phyloP scores from a whole-genome alignment of 345 rosid species.

The Conringia planisiliqua region DNA sequence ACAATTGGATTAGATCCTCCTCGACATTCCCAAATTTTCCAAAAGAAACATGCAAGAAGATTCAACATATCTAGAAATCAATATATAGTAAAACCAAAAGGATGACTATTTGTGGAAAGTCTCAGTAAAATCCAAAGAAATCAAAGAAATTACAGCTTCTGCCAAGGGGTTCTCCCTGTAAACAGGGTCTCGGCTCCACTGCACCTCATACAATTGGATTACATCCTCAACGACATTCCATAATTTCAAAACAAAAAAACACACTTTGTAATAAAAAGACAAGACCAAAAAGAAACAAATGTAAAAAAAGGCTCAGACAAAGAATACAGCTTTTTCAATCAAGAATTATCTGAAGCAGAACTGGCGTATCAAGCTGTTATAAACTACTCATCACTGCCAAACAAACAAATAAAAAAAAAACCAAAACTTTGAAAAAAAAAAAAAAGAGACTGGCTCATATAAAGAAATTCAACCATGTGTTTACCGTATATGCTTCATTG shows the following conservation, averaged over 20 bases:
- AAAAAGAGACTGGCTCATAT: conserved; percentile 47
- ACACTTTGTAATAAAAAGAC: background rate
- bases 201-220: conserved; percentile 19
- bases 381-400: conserved; percentile 44
- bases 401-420: background rate
- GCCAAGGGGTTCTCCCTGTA: conserved; percentile 29
- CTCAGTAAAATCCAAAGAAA: conserved; percentile 45
- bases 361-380: conserved; percentile 74
- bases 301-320: conserved; percentile 42
- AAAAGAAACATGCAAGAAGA: background rate
- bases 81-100: background rate
- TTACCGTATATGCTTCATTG: conserved; percentile 46
- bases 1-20: background rate
- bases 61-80: background rate
- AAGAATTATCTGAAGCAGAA: conserved; percentile 93
- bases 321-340: conserved; percentile 67
- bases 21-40: background rate
- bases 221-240: conserved; percentile 10
- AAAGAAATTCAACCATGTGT: conserved; percentile 68
- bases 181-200: conserved; percentile 32
- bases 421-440: background rate
- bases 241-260: background rate
- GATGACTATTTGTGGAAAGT: background rate
- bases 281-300: background rate
- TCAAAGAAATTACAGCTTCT: conserved; percentile 37